These are phyloP conservation scores for Arabis alpina DNA, from an alignment of 345 rosid genomes.

Conservation along the genomic window DNA sequence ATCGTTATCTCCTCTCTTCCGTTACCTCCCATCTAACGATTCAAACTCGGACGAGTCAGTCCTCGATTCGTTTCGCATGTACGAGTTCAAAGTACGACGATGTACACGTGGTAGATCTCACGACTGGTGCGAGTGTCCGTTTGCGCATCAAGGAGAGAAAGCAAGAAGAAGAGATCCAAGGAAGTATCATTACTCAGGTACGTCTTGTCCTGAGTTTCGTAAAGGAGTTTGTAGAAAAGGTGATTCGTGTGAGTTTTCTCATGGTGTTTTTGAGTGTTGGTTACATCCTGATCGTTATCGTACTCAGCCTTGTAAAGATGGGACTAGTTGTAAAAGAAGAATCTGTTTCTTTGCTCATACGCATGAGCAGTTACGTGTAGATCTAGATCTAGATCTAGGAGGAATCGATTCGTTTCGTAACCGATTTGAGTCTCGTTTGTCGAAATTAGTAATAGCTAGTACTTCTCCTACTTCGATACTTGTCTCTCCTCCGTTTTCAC, in stretches of 20 bases:
- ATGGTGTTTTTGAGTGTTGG: constrained; percentile 93
- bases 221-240: constrained; percentile 68
- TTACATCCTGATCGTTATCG: constrained; percentile 85
- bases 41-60: constrained; percentile 53
- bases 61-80: constrained; percentile 63
- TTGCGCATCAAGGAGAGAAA: constrained; percentile 72
- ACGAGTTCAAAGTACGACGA: constrained; percentile 63
- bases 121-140: constrained; percentile 84
- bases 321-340: constrained; percentile 61
- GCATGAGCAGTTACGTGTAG: constrained; percentile 70
- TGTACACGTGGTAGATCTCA: constrained; percentile 68
- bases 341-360: constrained; percentile 91
- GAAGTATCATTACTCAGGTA: constrained; percentile 59
- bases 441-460: constrained; percentile 18
- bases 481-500: constrained; percentile 49
- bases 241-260: constrained; percentile 59
- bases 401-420: constrained; percentile 39
- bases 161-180: constrained; percentile 71
- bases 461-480: constrained; percentile 61
- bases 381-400: constrained; percentile 51
- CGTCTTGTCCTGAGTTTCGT: constrained; percentile 67
- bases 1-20: constrained; percentile 58
- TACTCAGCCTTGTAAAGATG: constrained; percentile 87
- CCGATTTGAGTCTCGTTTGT: constrained; percentile 42
- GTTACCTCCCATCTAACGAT: constrained; percentile 73